Percentiles rank a stretch among this genome's conserved stretches.
Conservation (phyloP, 2,329 filamentous ascomycete genomes). For the Colletotrichum ledebouriae region DNA sequence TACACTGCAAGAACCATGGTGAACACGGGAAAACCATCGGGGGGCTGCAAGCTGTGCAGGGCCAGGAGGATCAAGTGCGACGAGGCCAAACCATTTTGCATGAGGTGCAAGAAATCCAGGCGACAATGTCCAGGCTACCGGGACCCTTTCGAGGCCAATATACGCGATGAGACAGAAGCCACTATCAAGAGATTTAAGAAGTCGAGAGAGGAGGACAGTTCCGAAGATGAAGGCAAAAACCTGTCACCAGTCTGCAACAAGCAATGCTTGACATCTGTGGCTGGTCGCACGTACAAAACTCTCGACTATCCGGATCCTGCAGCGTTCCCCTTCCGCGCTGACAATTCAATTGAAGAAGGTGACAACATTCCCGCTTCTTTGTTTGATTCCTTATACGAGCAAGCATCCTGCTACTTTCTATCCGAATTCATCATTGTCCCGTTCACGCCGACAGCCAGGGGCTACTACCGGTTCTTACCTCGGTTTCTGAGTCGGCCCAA, state of each 20-base stretch:
- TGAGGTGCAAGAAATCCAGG: slow-evolving; percentile 46
- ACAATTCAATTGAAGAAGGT: slow-evolving; percentile 31
- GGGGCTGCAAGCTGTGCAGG: slow-evolving; percentile 46
- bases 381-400: slow-evolving; percentile 38
- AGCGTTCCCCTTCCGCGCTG: slow-evolving; percentile 27
- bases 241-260: slow-evolving; percentile 36
- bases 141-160: slow-evolving; percentile 46
- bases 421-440: slow-evolving; percentile 43
- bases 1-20: slow-evolving; percentile 41
- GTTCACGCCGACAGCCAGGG: slow-evolving; percentile 20
- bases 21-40: slow-evolving; percentile 47
- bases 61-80: slow-evolving; percentile 46
- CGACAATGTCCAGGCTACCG: slow-evolving; percentile 46
- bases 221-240: slow-evolving; percentile 29
- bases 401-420: slow-evolving; percentile 42
- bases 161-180: slow-evolving; percentile 46
- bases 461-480: slow-evolving; percentile 42
- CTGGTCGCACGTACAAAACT: slow-evolving; percentile 37
- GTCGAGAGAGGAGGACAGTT: slow-evolving; percentile 39
- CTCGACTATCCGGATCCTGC: slow-evolving; percentile 36
- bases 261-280: slow-evolving; percentile 34
- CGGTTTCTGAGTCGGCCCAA: slow-evolving; percentile 36
- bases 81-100: slow-evolving; percentile 45
- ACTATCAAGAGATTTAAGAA: slow-evolving; percentile 45
- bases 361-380: slow-evolving; percentile 34